Base-by-base conservation (phyloP, 257 asterid genomes). In the Solanum sitiens region DNA sequence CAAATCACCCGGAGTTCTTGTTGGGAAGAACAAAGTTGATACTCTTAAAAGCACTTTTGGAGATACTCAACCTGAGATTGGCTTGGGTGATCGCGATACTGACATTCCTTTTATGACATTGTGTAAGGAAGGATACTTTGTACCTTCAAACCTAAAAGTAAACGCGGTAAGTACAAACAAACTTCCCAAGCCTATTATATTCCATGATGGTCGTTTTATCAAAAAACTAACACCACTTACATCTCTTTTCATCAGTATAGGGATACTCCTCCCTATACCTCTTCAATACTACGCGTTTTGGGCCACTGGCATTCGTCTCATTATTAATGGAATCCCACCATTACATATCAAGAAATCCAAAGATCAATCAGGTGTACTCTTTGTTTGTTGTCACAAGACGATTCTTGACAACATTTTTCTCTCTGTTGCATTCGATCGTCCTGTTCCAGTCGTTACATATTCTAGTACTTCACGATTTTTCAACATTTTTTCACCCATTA, bases 161-260 rank as follows among this genome's bases (percentile, higher is more conserved):
- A 42, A 85, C 21, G 42, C 59, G 5, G 20, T 35, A 23, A 23
- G 11, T 39, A 18, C 3, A 45, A 84, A 88, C 2, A 21, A 73
- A 12, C 79, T 92, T 37, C 91, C 92, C 2, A 90, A 86, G 30
- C 90, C 92, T 25, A 89, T 90, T 84, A 86, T 90, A 39, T 90
- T 90, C 89, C 91, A 90, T 44, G 93, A 92, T 39, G 90, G 93
- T 4, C 92, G 92, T 4, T 90, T 91, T 1, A 93, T 90, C 63
- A 86, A 86, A 37, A 90, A 85, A 18, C 93, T 93, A 4, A 87
- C 91, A 7, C 93, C 92, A 16, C 42, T 87, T 21, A 47, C 30
- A 8, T 88, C 92, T 21, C 70, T 91, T 20, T 23, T 86, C 13
- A 80, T 92, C 1, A 0, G 27, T 2, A 83, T 83, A 73, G 8